Conservation (phyloP, 306 rosid species). For the Albizia julibrissin region DNA sequence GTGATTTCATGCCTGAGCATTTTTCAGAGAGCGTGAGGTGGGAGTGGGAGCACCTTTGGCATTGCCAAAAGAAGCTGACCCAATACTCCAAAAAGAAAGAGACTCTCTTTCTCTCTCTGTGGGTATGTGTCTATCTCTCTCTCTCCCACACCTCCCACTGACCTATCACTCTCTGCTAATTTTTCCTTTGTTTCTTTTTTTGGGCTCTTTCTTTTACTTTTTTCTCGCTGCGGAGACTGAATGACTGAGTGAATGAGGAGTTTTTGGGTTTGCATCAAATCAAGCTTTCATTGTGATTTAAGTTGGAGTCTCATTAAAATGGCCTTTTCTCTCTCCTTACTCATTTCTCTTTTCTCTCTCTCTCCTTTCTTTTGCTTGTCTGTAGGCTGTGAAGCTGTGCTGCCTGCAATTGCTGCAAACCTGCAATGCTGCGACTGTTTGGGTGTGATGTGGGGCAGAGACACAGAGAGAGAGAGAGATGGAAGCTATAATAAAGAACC, state of each 20-base stretch:
- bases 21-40: constrained; percentile 51
- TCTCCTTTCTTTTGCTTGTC: constrained; percentile 30
- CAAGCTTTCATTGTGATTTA: constrained; percentile 47
- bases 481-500: constrained; percentile 13
- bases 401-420: constrained; percentile 75
- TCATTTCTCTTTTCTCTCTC: neutral
- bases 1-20: constrained; percentile 58
- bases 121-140: neutral
- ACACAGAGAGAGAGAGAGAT: constrained; percentile 19
- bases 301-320: constrained; percentile 32
- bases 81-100: constrained; percentile 56
- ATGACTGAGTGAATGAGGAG: constrained; percentile 30
- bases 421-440: constrained; percentile 80
- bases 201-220: constrained; percentile 36
- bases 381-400: constrained; percentile 47
- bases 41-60: constrained; percentile 54
- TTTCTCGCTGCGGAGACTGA: constrained; percentile 35
- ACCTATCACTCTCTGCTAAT: constrained; percentile 41
- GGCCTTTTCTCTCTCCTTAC: constrained; percentile 18
- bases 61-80: constrained; percentile 67
- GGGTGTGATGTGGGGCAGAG: constrained; percentile 91
- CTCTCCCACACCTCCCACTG: constrained; percentile 23
- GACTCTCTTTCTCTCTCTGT: constrained; percentile 29
- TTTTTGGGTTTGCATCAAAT: constrained; percentile 58
- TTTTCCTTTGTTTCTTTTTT: constrained; percentile 43